Base-by-base conservation (phyloP, 2,329 filamentous ascomycete species). In the Cryphonectria japonica region DNA sequence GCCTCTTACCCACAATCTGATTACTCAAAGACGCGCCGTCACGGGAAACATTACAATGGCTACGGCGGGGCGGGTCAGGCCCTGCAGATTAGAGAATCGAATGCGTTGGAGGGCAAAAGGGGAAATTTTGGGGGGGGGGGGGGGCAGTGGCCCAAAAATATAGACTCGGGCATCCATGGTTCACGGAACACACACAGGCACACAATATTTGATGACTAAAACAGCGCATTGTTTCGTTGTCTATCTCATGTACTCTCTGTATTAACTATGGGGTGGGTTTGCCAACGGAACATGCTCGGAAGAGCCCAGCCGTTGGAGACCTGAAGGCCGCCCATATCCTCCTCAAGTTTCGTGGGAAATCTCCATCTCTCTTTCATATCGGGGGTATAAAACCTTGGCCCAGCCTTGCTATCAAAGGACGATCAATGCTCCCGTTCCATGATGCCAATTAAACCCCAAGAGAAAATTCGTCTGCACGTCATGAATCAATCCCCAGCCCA, bases 371-470 rank as follows among this genome's bases (percentile, higher is more conserved):
- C 57, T n/a, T 67, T 57, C 50, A 34, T 37, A 19, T 66, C 32
- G 22, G 64, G 65, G 65, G 65, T 67, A 67, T 67, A 67, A 43
- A 67, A 67, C 65, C 54, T 64, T 67, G 65, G 52, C 41, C 65
- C 65, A 59, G 65, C 52, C 65, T 32, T 29, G 22, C 26, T 39
- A 19, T 22, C 43, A 39, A 29, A 43, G 50, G 52, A 67, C 37
- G 59, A 61, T 39, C 34, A 26, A 67, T 59, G 65, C 52, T 59
- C 32, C 32, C 52, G 22, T 32, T 54, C 52, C 65, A 67, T 67
- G 65, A 67, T 57, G 37, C 46, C 65, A 37, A 34, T 57, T 57
- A 67, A 22, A 50, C 46, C 46, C 64, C 6, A 52, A 29, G 22
- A 34, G 43, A n/a, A 37, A 66, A 41, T 59, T 39, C 59, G 32